Base-by-base conservation (phyloP, 2,329 filamentous ascomycete genomes). In the Penicillium sp. region DNA sequence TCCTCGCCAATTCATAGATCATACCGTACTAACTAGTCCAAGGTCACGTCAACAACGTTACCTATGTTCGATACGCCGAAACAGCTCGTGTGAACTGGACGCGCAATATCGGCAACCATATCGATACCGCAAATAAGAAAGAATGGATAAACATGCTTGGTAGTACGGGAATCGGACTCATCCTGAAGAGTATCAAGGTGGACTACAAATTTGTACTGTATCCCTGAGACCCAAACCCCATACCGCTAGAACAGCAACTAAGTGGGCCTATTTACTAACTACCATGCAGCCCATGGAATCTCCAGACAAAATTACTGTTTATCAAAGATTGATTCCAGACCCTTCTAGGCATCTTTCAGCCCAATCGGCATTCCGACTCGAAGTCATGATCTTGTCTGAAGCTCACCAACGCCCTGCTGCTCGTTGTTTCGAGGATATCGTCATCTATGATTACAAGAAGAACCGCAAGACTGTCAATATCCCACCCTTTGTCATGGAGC, bases 11-110 rank as follows among this genome's bases (percentile, higher is more conserved):
- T n/a, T 2, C 4, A 17, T 37, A 0, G 8, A 13, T n/a, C 9
- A 13, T 46, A 3, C 25, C 7, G 19, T 45, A 40, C 56, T 53
- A 50, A 64, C 25, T 43, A 31, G 15, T n/a, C 10, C 38, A 78
- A 86, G 85, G 86, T 49, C 91, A 96, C 73, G 89, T 96, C 49
- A 96, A 96, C 73, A 96, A 96, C 67, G 87, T 93, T 61, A 85
- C 84, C 63, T 96, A 96, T 74, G 87, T 89, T 66, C 84, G 89
- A 60, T 96, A 90, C 73, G 91, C 91, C 37, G 93, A 97, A 73
- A 88, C 88, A 6, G 87, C 87, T 4, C 84, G 93, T 37, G 84
- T 93, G 33, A 90, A 92, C 68, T 96, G 90, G 88, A 82, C 87
- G 27, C 80, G 81, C 56, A 88, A 91, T 68, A 88, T 90, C 65